These are phyloP conservation scores for Fraxinus albicans DNA, from an alignment of 305 asterid species.

Conservation along the genomic window DNA sequence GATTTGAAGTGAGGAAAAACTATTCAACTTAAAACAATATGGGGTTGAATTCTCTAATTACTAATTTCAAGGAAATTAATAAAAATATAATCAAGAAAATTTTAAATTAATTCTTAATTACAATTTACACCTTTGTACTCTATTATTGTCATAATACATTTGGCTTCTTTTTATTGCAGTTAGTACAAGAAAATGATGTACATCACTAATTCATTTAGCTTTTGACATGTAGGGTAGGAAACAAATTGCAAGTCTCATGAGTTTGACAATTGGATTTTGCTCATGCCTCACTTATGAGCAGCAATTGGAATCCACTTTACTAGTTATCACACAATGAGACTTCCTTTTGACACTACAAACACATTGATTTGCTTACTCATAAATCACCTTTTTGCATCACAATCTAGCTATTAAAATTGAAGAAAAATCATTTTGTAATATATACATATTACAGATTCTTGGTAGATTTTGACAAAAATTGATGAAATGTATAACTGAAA, in stretches of 20 bases:
- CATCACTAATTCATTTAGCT: conserved; percentile 11
- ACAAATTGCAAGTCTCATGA: conserved; percentile 28
- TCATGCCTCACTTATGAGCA: conserved; percentile 16
- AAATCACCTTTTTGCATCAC: not conserved
- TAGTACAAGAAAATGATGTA: conserved; percentile 12
- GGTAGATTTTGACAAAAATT: too few species aligned
- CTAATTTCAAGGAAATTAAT: not conserved
- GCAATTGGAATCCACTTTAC: conserved; percentile 28
- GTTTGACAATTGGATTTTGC: conserved; percentile 19
- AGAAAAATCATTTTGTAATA: not conserved
- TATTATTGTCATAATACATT: not conserved
- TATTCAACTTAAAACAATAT: not conserved
- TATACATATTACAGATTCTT: too few species aligned
- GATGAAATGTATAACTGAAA: too few species aligned
- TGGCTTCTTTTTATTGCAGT: conserved; percentile 10
- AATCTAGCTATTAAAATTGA: not conserved
- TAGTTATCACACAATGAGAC: conserved; percentile 25
- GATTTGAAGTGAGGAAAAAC: not conserved
- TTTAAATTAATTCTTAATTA: not conserved
- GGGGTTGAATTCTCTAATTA: not conserved
- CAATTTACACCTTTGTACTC: not conserved
- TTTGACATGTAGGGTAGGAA: conserved; percentile 44
- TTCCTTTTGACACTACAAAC: conserved; percentile 44
- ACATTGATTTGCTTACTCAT: conserved; percentile 15
- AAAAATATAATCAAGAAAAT: not conserved